Base-by-base conservation (phyloP, 2,329 filamentous ascomycete genomes). In the Trichoderma sp. region DNA sequence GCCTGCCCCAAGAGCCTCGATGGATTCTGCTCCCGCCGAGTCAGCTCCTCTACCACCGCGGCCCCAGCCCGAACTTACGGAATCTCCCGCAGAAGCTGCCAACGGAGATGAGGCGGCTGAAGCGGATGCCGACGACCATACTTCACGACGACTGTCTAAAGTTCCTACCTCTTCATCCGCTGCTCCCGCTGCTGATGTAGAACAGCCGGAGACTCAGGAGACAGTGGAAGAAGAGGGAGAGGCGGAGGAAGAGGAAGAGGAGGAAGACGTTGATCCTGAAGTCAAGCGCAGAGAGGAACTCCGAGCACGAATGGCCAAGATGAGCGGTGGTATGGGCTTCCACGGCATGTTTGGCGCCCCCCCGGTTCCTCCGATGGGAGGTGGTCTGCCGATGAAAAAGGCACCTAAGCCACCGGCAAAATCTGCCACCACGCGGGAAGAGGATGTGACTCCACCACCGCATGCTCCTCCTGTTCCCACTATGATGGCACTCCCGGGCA, bases 321-420 rank as follows among this genome's bases (percentile, higher is more conserved):
- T 99, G 92, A 97, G 95, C 76, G 95, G 95, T 70, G 95, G 95
- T 26, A 97, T 97, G 93, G 94, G 94, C 61, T 97, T 98, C 92
- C 90, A 94, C 79, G 93, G 94, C 76, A 96, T 98, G 90, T 97
- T 97, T 80, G 93, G 93, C 20, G 88, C 88, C 23, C 89, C 88
- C 23, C 89, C 91, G 43, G 90, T 89, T 72, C 88, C 94, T 79
- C 88, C 90, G 17, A 87, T 92, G 82, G 79, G 81, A 28, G 81
- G 82, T n/a, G 78, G 83, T 34, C 76, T 84, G 9, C 80, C 84
- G 11, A 82, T 84, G 53, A 89, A 90, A 81, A 90, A 90, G 61
- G 76, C 81, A 11, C 75, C 80, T 50, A 83, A 83, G 72, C 71
- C 86, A 79, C 78, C 84, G 80, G 75, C 82, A 77, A 64, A 75